Evolutionary conservation across 305 asterid genomes (phyloP).

Genomic region (Fraxinus angustifolia): DNA sequence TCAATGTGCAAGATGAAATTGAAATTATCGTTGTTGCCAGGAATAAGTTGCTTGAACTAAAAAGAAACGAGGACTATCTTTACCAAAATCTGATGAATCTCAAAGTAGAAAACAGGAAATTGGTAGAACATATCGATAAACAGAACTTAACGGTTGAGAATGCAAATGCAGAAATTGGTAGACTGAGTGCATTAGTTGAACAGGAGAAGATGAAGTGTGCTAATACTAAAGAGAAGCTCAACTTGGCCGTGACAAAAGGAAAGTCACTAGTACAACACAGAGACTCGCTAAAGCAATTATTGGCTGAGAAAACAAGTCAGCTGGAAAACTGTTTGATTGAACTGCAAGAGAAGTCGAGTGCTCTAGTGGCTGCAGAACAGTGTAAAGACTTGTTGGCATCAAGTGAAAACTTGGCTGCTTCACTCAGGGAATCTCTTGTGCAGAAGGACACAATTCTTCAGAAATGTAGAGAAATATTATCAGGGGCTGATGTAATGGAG

Average conservation of each 20-base stretch:
- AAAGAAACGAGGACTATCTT: slow-evolving; percentile 52
- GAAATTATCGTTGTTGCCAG: slow-evolving; percentile 46
- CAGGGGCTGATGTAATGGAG: slow-evolving; percentile 37
- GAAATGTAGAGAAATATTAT: slow-evolving; percentile 64
- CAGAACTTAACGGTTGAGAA: slow-evolving; percentile 51
- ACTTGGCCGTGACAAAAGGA: slow-evolving; percentile 96
- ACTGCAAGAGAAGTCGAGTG: slow-evolving; percentile 69
- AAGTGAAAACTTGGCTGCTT: slow-evolving; percentile 48
- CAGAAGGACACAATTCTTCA: slow-evolving; percentile 61
- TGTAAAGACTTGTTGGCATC: slow-evolving; percentile 49
- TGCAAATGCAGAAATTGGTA: slow-evolving; percentile 54
- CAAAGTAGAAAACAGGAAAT: slow-evolving; percentile 50
- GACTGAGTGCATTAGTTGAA: slow-evolving; percentile 66
- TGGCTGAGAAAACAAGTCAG: slow-evolving; percentile 73
- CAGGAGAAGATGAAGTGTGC: slow-evolving; percentile 69
- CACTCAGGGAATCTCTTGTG: slow-evolving; percentile 63
- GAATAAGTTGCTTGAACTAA: slow-evolving; percentile 51
- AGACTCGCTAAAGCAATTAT: slow-evolving; percentile 71
- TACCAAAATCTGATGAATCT: slow-evolving; percentile 45
- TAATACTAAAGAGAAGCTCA: slow-evolving; percentile 91
- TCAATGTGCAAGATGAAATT: slow-evolving; percentile 45
- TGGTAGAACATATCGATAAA: slow-evolving; percentile 59
- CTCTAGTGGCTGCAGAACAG: slow-evolving; percentile 64
- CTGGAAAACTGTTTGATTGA: slow-evolving; percentile 55
- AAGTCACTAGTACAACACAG: slow-evolving; percentile 94